Base-by-base conservation (phyloP, 2,329 filamentous ascomycete genomes). In the Fusarium sp. region DNA sequence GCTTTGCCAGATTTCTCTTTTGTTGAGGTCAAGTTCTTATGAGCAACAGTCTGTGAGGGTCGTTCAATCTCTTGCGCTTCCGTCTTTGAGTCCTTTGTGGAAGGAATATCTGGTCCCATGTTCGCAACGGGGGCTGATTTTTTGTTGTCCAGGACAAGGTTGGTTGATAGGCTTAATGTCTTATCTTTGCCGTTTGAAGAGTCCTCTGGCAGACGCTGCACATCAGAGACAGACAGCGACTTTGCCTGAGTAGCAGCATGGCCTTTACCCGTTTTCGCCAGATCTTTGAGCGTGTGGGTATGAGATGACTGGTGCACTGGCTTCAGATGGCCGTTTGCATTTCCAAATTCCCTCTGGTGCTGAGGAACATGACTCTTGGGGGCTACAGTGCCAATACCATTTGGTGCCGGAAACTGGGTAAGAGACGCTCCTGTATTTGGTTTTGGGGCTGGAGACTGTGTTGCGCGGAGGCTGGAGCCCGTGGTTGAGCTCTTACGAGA, bases 1-100 rank as follows among this genome's bases (percentile, higher is more conserved):
- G 10, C 27, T 29, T 25, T 33, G 13, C 21, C 15, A 9, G 43
- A 15, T 21, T 36, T 14, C 14, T 39, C 29, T 42, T 33, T 37
- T 33, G 38, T 46, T 9, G 33, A 15, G 15, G 23, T 37, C 17
- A 52, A 39, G 14, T 19, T 36, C 13, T 29, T 27, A 15, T 31
- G 31, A n/a, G 44, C 10, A 21, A 37, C 27, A 23, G 49, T 29
- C 15, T 37, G 27, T 9, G 49, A 13, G 4, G 4, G 32, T 32
- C 31, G 53, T n/a, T 35, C 47, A 37, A 35, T 33, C 32, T 36
- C 50, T 25, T 44, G 46, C 11, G 43, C 37, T n/a, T 47, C 29
- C 25, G 23, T 37, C 46, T 51, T 56, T n/a, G 32, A 19, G 27
- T 32, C 29, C 15, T 23, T 27, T 23, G 19, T 41, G 23, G 11